Conservation (phyloP, 2,329 filamentous ascomycete species). For the Calonectria fujianensis region DNA sequence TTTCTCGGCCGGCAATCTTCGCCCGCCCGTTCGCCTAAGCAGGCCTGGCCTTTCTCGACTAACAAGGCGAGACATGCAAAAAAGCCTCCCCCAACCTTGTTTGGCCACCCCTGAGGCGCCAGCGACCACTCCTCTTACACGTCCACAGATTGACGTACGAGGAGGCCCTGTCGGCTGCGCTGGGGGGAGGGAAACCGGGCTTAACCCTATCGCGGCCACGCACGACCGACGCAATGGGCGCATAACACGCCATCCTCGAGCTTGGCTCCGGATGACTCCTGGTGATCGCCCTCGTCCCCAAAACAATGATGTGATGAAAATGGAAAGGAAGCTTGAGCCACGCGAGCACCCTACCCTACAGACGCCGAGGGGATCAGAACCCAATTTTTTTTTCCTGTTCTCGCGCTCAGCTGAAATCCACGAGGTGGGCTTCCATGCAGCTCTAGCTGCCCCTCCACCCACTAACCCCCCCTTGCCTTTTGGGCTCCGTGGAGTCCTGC, state of each 20-base stretch:
- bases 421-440: slow-evolving; percentile 53
- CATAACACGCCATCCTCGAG: neutral
- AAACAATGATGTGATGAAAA: neutral
- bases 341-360: slow-evolving; percentile 48
- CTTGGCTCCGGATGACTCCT: slow-evolving; percentile 26
- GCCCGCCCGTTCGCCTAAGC: neutral
- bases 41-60: slow-evolving; percentile 8
- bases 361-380: neutral
- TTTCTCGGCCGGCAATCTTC: slow-evolving; percentile 3
- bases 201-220: slow-evolving; percentile 17
- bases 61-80: slow-evolving; percentile 34
- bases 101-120: slow-evolving; percentile 24
- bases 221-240: slow-evolving; percentile 21
- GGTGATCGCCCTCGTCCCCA: slow-evolving; percentile 33
- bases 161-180: slow-evolving; percentile 21
- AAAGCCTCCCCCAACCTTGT: slow-evolving; percentile 33
- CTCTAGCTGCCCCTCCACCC: slow-evolving; percentile 45
- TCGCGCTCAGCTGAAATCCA: slow-evolving; percentile 46
- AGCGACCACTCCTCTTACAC: slow-evolving; percentile 39
- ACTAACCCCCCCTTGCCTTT: neutral
- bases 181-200: slow-evolving; percentile 15
- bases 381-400: slow-evolving; percentile 21
- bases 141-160: slow-evolving; percentile 33
- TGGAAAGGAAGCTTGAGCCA: neutral
- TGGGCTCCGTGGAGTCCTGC: slow-evolving; percentile 40